Evolutionary conservation across 257 asterid genomes (phyloP).

Genomic region (Forsythia viridissima): DNA sequence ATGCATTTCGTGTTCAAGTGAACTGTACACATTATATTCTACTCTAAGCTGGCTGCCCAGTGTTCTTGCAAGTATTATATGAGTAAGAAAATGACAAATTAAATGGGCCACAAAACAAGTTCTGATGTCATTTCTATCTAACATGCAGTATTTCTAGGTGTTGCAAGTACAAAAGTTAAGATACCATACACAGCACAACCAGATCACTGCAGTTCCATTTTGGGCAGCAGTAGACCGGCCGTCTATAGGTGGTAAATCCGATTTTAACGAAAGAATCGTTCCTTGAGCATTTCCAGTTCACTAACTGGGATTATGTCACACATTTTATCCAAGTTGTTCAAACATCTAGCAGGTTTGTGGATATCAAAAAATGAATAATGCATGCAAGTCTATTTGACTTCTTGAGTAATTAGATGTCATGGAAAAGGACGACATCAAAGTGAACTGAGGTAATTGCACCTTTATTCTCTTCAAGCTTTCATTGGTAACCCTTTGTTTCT

Average conservation of each 20-base stretch:
- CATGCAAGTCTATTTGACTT: background rate
- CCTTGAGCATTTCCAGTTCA: background rate
- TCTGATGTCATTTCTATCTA: background rate
- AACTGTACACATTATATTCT: background rate
- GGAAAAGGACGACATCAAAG: background rate
- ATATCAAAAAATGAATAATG: background rate
- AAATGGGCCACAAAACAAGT: background rate
- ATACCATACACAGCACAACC: too few relatives aligned
- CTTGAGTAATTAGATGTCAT: background rate
- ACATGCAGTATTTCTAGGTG: background rate
- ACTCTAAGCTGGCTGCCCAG: background rate
- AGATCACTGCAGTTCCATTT: too few relatives aligned
- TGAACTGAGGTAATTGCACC: conserved; percentile 38
- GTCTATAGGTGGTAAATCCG: background rate
- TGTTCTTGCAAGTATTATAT: background rate
- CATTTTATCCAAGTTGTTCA: too few relatives aligned
- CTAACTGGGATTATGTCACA: background rate
- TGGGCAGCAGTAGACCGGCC: background rate
- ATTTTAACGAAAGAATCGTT: background rate
- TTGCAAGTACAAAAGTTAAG: too few relatives aligned
- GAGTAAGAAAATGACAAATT: background rate
- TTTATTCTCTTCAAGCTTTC: conserved; percentile 62
- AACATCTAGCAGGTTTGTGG: background rate
- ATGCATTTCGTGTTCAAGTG: too few relatives aligned
- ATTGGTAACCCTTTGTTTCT: conserved; percentile 47